Evolutionary conservation across 345 rosid species (phyloP).

Genomic region (Turritis glabra): DNA sequence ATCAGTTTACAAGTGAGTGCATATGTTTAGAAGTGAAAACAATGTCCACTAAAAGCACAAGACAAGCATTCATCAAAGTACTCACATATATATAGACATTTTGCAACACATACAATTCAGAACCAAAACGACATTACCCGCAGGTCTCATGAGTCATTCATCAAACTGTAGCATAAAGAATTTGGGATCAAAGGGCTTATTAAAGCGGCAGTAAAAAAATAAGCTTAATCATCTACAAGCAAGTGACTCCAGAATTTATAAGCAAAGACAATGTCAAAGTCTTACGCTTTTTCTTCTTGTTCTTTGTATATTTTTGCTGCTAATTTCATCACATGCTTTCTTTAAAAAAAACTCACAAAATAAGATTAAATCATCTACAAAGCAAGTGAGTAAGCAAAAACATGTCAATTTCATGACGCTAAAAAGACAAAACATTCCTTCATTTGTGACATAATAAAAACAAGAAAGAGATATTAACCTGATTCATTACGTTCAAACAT

Average conservation of each 20-base stretch:
- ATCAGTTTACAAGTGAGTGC: neutral
- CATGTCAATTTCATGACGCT: neutral
- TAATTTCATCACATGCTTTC: too few relatives aligned
- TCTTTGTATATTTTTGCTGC: too few relatives aligned
- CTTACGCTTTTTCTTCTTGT: too few relatives aligned
- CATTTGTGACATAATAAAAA: neutral
- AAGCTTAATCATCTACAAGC: neutral
- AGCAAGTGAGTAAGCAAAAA: neutral
- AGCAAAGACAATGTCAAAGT: neutral
- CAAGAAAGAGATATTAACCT: neutral
- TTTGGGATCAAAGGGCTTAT: neutral
- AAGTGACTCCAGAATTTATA: neutral
- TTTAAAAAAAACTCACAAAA: too few relatives aligned
- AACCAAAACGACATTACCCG: neutral
- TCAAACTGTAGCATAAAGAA: neutral
- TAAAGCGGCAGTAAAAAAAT: neutral
- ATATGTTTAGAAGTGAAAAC: too few relatives aligned
- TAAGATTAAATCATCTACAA: too few relatives aligned
- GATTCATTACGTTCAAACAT: neutral
- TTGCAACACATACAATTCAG: neutral
- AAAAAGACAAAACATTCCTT: neutral
- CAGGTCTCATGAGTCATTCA: neutral
- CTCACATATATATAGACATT: neutral
- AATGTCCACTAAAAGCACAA: too few relatives aligned
- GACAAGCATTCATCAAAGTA: neutral